A percentile compares a stretch with the other conserved stretches of the same genome.
These are phyloP conservation scores for Phytophthora crassamura DNA, from an alignment of 352 stramenopile genomes.

Conservation along the genomic window DNA sequence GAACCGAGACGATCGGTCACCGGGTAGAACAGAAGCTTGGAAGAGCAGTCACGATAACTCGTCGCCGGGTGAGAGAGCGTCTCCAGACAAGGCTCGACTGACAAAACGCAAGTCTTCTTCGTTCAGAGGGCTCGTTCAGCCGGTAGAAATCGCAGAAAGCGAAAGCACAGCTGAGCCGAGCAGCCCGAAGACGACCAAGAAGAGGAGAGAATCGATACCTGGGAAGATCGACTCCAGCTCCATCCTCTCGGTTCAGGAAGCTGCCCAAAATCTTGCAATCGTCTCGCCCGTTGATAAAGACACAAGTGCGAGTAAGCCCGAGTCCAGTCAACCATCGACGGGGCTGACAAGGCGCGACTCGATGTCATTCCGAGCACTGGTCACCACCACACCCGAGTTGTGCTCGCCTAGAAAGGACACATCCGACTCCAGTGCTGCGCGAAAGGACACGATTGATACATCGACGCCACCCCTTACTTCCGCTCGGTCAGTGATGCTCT, in stretches of 20 bases:
- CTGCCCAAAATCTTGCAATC: background rate
- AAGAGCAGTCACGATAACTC: background rate
- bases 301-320: background rate
- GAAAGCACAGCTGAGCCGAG: conserved; percentile 4
- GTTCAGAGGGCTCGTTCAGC: background rate
- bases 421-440: too few relatives aligned
- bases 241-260: background rate
- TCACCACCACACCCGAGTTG: background rate
- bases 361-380: conserved; percentile 19
- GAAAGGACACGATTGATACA: background rate
- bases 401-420: background rate
- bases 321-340: background rate
- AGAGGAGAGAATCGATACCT: conserved; percentile 17
- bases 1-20: conserved; percentile 1
- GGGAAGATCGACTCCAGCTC: conserved; percentile 1
- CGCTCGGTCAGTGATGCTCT: conserved; percentile 1
- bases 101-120: conserved; percentile 32
- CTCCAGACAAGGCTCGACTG: conserved; percentile 10
- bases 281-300: conserved; percentile 1
- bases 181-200: conserved; percentile 19
- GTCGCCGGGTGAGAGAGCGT: conserved; percentile 1
- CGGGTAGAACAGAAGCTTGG: conserved; percentile 1
- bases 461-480: background rate
- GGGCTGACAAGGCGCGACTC: conserved; percentile 11
- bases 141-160: conserved; percentile 9